Conservation (phyloP, 2,329 filamentous ascomycete species). For the Beauveria scarabaeidicola region DNA sequence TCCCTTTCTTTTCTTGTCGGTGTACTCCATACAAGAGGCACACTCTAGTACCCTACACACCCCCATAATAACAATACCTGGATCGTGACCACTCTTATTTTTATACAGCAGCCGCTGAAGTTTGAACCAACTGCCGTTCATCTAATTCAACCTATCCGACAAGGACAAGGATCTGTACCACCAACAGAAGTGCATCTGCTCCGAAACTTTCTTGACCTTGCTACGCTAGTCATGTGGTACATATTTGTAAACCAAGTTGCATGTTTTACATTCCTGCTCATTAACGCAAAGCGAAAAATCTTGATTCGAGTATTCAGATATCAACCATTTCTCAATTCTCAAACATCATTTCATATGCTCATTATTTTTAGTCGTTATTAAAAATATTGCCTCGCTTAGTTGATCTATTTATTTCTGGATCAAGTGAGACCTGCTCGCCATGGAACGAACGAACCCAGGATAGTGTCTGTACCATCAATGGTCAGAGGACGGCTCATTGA, state of each 20-base stretch:
- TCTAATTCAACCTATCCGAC: background rate
- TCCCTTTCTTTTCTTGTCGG: background rate
- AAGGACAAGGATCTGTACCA: background rate
- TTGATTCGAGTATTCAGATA: background rate
- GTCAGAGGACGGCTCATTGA: background rate
- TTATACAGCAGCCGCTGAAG: background rate
- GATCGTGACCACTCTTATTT: background rate
- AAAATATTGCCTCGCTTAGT: background rate
- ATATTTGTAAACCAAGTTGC: background rate
- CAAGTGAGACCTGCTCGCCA: background rate
- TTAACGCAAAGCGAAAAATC: background rate
- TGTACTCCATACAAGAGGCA: background rate
- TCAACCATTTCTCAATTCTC: background rate
- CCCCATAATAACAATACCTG: background rate
- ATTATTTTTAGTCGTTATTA: too few species aligned
- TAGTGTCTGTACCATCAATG: background rate
- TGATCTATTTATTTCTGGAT: background rate
- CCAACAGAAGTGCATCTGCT: background rate
- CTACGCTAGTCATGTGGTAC: background rate
- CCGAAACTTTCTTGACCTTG: background rate
- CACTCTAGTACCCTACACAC: too few species aligned
- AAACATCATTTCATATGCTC: background rate
- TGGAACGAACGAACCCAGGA: background rate
- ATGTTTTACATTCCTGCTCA: background rate
- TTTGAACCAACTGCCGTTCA: background rate